Evolutionary conservation across 208 protist species (phyloP).

Genomic region (Trypanosoma scelopori): DNA sequence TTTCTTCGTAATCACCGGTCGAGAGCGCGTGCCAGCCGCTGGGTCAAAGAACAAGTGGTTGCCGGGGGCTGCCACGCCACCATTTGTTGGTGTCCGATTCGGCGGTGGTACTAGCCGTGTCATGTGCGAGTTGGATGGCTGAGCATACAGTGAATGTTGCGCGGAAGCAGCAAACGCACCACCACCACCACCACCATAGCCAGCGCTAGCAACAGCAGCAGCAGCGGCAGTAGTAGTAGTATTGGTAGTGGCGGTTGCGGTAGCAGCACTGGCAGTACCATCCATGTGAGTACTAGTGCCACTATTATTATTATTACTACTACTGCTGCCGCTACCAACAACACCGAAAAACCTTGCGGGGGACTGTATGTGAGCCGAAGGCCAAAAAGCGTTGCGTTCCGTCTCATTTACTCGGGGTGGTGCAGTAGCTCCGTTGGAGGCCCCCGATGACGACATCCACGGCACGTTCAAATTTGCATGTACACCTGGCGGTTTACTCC

Average conservation of each 20-base stretch:
- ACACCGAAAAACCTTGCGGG: conserved; percentile 15
- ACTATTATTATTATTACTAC: conserved; percentile 2
- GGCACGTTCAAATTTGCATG: conserved; percentile 2
- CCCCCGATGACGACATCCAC: conserved; percentile 2
- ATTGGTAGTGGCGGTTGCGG: conserved; percentile 13
- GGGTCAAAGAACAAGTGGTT: conserved; percentile 58
- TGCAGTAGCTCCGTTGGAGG: background rate
- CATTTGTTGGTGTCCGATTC: background rate
- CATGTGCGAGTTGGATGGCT: background rate
- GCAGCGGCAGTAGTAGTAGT: conserved; percentile 5
- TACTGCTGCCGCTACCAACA: background rate
- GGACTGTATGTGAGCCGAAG: conserved; percentile 15
- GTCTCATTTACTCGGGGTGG: background rate
- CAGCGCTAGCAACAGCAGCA: conserved; percentile 14
- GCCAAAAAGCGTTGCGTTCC: background rate
- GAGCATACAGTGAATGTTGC: conserved; percentile 7
- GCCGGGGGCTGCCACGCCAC: conserved; percentile 5
- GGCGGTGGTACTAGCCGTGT: background rate
- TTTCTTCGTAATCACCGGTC: conserved; percentile 29
- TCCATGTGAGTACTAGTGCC: background rate
- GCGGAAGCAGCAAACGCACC: background rate
- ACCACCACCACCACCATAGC: background rate
- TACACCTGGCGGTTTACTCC: conserved; percentile 9
- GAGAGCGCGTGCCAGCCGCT: conserved; percentile 12
- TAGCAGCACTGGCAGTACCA: background rate